Percentiles rank a stretch among this genome's conserved stretches.
Evolutionary conservation across 2,329 filamentous ascomycete genomes (phyloP).

Genomic region (Arthrobotrys sinensis): DNA sequence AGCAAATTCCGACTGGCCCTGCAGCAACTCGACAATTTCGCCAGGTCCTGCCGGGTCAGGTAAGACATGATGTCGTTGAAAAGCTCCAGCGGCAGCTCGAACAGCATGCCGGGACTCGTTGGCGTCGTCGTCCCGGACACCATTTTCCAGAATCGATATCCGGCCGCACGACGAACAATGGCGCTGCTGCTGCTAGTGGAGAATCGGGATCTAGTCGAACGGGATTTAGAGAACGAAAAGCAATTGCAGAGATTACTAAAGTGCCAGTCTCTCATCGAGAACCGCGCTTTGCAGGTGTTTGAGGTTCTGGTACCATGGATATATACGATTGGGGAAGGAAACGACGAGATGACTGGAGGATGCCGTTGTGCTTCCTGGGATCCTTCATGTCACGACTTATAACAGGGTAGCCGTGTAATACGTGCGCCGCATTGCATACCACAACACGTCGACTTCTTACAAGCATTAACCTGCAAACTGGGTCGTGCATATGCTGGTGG

Average conservation of each 20-base stretch:
- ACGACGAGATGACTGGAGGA: background rate
- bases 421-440: conserved; percentile 3
- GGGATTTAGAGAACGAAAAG: background rate
- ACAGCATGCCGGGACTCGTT: conserved; percentile 5
- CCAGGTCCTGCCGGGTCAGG: background rate
- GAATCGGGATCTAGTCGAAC: background rate
- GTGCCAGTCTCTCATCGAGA: conserved; percentile 15
- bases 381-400: background rate
- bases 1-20: conserved; percentile 21
- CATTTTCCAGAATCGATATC: background rate
- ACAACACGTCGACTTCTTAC: conserved; percentile 12
- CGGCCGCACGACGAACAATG: background rate
- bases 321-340: background rate
- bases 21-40: conserved; percentile 20
- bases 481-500: conserved; percentile 4
- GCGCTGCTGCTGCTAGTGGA: background rate
- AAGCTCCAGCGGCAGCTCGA: conserved; percentile 15
- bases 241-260: conserved; percentile 10
- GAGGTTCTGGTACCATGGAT: background rate
- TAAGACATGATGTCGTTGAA: conserved; percentile 12
- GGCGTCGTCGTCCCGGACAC: background rate
- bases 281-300: background rate
- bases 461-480: too few species aligned
- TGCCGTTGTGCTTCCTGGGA: background rate
- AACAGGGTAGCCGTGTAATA: background rate